phyloP scores from a whole-genome alignment of 75 land plant species.

The Pinus tabuliformis region DNA sequence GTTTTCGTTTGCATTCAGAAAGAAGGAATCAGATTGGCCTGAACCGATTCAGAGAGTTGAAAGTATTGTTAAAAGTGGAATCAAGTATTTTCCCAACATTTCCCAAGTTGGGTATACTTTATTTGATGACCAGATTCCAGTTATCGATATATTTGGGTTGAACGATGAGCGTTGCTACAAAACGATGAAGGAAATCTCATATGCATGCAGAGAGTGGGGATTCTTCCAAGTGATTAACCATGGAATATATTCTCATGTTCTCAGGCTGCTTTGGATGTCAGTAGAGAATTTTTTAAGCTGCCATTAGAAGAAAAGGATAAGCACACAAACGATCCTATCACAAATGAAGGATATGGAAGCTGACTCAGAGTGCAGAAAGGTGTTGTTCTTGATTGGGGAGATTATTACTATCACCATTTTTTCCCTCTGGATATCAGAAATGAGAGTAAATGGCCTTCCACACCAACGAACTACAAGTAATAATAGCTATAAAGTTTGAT shows the following conservation, averaged over 20 bases:
- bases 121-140: constrained; percentile 11
- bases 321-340: constrained; percentile 9
- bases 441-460: too few relatives aligned
- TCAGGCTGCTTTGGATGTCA: not conserved
- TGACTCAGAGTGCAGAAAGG: constrained; percentile 20
- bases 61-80: too few relatives aligned
- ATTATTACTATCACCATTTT: constrained; percentile 16
- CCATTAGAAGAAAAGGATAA: constrained; percentile 29
- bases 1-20: too few relatives aligned
- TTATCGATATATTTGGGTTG: constrained; percentile 24
- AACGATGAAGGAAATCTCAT: constrained; percentile 13
- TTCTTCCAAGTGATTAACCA: too few relatives aligned
- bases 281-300: constrained; percentile 28
- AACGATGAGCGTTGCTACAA: constrained; percentile 1
- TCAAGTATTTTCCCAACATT: too few relatives aligned
- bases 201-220: constrained; percentile 26
- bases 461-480: too few relatives aligned
- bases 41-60: constrained; percentile 16
- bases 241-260: too few relatives aligned
- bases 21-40: constrained; percentile 5
- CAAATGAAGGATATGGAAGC: constrained; percentile 25
- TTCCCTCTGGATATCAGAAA: not conserved
- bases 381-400: constrained; percentile 24
- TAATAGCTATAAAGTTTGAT: too few relatives aligned
- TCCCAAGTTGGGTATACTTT: too few relatives aligned